Evolutionary conservation across 805 yeast species (phyloP).

Genomic region (Starmerella floris): DNA sequence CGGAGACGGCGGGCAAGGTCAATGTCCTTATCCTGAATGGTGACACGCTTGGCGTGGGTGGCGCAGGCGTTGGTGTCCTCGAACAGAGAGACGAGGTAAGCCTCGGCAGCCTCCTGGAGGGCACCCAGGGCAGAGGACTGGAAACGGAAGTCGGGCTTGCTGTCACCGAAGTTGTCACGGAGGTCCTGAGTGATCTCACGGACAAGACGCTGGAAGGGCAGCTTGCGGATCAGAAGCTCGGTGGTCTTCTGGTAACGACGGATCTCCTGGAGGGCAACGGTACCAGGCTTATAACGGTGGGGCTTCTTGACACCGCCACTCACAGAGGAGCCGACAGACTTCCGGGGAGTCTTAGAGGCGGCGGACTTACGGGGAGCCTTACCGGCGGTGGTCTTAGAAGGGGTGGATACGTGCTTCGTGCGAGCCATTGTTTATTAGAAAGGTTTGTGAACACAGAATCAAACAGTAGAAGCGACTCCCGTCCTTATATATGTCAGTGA

Average conservation of each 20-base stretch:
- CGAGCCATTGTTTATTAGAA: conserved; percentile 22
- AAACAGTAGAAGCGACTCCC: not conserved
- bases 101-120: conserved; percentile 81
- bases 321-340: conserved; percentile 57
- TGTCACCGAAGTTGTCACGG: conserved; percentile 45
- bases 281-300: conserved; percentile 92
- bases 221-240: conserved; percentile 73
- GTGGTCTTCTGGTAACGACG: conserved; percentile 87
- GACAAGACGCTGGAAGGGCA: conserved; percentile 82
- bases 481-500: conserved; percentile 7
- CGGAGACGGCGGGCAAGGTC: conserved; percentile 86
- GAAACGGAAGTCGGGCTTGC: conserved; percentile 45
- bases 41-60: conserved; percentile 86
- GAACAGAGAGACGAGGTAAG: conserved; percentile 70
- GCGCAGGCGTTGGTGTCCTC: conserved; percentile 89
- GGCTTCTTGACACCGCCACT: conserved; percentile 86
- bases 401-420: conserved; percentile 50
- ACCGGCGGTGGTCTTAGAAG: conserved; percentile 85
- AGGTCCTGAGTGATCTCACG: conserved; percentile 82
- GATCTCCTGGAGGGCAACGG: conserved; percentile 83
- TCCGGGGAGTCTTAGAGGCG: conserved; percentile 83
- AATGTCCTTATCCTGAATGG: conserved; percentile 83
- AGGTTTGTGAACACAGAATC: too few relatives aligned
- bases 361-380: conserved; percentile 87
- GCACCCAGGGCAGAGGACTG: conserved; percentile 86